Conservation (phyloP, 768 basidiomycete genomes). For the Suillus subluteus region DNA sequence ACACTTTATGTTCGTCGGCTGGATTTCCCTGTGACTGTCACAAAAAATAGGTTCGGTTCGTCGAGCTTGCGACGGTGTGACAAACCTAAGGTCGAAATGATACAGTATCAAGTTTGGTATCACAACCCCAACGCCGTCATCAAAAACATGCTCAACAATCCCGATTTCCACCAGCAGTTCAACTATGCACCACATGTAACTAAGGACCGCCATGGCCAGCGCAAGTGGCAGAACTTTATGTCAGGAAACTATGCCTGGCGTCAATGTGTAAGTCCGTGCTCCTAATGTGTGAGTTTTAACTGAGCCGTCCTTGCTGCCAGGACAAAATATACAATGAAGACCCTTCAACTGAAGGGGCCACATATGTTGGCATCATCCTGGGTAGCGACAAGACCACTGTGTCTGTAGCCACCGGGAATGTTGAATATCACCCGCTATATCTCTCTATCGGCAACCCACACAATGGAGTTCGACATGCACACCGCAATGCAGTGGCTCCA, state of each 20-base stretch:
- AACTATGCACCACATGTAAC: conserved; percentile 27
- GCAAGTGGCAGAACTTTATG: conserved; percentile 40
- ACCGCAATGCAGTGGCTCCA: conserved; percentile 13
- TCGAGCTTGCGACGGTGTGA: too few relatives aligned
- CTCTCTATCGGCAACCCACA: conserved; percentile 21
- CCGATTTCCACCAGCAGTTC: conserved; percentile 26
- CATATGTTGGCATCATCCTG: conserved; percentile 23
- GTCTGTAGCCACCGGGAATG: conserved; percentile 26
- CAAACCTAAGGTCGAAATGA: too few relatives aligned
- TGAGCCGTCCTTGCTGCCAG: not conserved
- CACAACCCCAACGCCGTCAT: conserved; percentile 19
- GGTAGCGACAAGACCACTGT: conserved; percentile 32
- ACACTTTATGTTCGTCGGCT: too few relatives aligned
- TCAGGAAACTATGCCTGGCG: conserved; percentile 44
- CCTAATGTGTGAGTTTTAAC: not conserved
- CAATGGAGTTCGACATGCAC: conserved; percentile 18
- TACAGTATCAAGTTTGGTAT: conserved; percentile 33
- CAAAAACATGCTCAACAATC: conserved; percentile 24
- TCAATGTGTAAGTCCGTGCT: conserved; percentile 31
- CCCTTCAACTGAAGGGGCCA: conserved; percentile 18
- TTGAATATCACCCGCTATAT: conserved; percentile 28
- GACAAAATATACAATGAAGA: conserved; percentile 13
- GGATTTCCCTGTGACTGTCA: too few relatives aligned
- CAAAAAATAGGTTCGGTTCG: too few relatives aligned
- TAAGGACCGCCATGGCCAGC: conserved; percentile 24